phyloP scores from a whole-genome alignment of 306 rosid genomes.

The Acacia acuminata region DNA sequence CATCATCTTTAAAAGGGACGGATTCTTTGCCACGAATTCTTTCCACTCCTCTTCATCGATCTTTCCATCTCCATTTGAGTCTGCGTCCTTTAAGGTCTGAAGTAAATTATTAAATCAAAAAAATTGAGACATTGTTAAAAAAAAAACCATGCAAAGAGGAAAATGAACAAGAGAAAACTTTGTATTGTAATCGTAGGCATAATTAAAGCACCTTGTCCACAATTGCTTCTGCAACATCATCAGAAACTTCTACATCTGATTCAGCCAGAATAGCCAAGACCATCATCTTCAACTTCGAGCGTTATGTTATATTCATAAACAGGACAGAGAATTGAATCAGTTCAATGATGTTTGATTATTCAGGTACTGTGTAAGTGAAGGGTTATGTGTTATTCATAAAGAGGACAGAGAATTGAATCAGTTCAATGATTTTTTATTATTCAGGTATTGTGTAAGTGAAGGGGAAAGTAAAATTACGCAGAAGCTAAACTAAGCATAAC shows the following conservation, averaged over 20 bases:
- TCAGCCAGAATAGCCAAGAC: slow-evolving; percentile 66
- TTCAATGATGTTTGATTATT: neutral
- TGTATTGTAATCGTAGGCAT: neutral
- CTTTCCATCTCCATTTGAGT: slow-evolving; percentile 71
- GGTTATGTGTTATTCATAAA: slow-evolving; percentile 15
- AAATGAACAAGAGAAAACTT: slow-evolving; percentile 4
- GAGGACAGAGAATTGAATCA: neutral
- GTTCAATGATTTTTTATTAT: neutral
- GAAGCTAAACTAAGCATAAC: neutral
- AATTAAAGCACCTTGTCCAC: slow-evolving; percentile 58
- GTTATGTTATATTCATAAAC: neutral
- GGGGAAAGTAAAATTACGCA: neutral
- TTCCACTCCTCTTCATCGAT: slow-evolving; percentile 77
- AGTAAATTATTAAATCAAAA: slow-evolving; percentile 10
- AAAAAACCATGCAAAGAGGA: neutral
- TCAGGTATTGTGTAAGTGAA: neutral
- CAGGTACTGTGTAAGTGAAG: neutral
- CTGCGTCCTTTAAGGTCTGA: slow-evolving; percentile 71
- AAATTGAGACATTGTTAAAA: neutral
- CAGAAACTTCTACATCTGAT: slow-evolving; percentile 53
- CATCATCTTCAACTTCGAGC: slow-evolving; percentile 79
- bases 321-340: neutral
- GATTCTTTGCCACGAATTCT: slow-evolving; percentile 52
- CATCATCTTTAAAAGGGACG: slow-evolving; percentile 70
- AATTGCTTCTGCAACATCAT: slow-evolving; percentile 61